Percentiles rank a stretch among this genome's conserved stretches.
phyloP scores from a whole-genome alignment of 2,329 filamentous ascomycete genomes.

The Colletotrichum neosansevieriae region DNA sequence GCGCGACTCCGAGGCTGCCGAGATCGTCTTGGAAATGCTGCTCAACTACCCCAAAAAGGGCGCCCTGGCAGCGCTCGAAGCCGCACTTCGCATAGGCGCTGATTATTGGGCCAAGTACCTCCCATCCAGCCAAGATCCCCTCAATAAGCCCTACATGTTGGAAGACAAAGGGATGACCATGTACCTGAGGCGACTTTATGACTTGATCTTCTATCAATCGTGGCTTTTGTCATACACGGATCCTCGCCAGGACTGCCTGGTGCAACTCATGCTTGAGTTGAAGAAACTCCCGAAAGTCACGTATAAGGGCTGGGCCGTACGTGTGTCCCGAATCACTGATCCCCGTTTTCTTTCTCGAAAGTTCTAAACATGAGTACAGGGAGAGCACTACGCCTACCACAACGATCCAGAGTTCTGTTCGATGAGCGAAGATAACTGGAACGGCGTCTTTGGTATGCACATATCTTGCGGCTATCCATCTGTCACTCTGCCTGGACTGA shows the following conservation, averaged over 20 bases:
- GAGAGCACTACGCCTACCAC: neutral
- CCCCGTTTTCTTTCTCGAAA: no score
- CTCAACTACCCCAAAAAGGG: neutral
- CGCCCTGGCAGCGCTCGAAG: neutral
- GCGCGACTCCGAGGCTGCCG: neutral
- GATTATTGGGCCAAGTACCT: conserved; percentile 13
- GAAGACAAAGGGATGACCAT: neutral
- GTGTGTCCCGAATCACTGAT: neutral
- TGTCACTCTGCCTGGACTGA: neutral
- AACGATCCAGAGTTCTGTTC: neutral
- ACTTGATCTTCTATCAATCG: neutral
- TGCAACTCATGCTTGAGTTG: neutral
- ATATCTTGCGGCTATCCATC: no score
- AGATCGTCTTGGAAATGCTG: neutral
- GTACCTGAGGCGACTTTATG: neutral
- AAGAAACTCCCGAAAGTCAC: neutral
- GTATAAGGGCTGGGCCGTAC: neutral
- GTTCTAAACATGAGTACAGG: neutral
- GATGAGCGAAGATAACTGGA: conserved; percentile 8
- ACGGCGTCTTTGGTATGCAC: neutral
- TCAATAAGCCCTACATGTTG: conserved; percentile 9
- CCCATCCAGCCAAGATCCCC: neutral
- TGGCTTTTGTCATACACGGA: neutral
- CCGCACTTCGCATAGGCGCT: neutral
- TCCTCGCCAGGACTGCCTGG: neutral